phyloP scores from a whole-genome alignment of 495 filamentous ascomycete species.

The Daldinia bambusicola region DNA sequence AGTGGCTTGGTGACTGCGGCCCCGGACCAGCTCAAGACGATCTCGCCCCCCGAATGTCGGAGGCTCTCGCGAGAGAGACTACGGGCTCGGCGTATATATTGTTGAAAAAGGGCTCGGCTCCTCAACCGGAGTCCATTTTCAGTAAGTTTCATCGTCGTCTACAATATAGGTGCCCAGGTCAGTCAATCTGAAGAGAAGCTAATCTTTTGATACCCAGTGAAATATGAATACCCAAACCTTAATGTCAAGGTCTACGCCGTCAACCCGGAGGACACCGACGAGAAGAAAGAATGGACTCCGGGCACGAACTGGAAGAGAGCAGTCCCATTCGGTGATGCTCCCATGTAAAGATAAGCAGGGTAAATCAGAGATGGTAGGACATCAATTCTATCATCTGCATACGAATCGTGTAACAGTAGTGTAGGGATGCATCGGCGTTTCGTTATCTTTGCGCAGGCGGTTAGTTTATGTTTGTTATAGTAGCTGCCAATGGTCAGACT shows the following conservation, averaged over 20 bases:
- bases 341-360: background rate
- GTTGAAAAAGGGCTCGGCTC: background rate
- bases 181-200: background rate
- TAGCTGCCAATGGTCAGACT: too few species aligned
- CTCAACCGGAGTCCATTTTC: background rate
- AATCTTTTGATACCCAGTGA: background rate
- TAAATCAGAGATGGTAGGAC: background rate
- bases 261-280: background rate
- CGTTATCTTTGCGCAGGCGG: background rate
- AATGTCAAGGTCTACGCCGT: conserved; percentile 1
- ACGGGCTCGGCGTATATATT: background rate
- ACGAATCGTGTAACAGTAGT: background rate
- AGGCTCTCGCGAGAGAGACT: conserved; percentile 1
- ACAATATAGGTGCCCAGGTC: background rate
- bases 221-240: background rate
- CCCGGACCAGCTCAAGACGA: background rate
- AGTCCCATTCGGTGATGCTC: background rate
- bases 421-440: background rate
- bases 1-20: background rate
- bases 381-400: background rate
- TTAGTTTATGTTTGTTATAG: background rate
- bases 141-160: background rate
- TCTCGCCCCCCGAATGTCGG: background rate
- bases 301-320: conserved; percentile 1
- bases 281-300: conserved; percentile 2